Evolutionary conservation across 2,329 filamentous ascomycete genomes (phyloP).

Genomic region (Exophiala viscosa): DNA sequence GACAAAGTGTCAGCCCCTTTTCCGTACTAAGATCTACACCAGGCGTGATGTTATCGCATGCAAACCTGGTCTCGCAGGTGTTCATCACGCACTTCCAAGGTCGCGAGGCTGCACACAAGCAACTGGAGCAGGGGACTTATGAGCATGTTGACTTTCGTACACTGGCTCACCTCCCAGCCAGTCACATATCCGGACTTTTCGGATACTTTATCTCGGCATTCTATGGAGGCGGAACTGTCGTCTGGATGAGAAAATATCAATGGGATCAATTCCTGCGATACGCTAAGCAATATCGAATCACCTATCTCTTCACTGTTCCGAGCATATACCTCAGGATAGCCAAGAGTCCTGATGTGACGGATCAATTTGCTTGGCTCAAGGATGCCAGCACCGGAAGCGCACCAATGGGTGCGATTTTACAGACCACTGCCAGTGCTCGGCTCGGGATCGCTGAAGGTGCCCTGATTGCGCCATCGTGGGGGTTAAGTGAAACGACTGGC

Average conservation of each 20-base stretch:
- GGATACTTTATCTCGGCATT: slow-evolving; percentile 47
- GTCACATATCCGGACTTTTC: slow-evolving; percentile 48
- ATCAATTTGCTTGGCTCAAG: slow-evolving; percentile 53
- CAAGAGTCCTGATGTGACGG: slow-evolving; percentile 53
- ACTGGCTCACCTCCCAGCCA: slow-evolving; percentile 45
- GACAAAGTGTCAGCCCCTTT: slow-evolving; percentile 18
- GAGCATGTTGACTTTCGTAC: slow-evolving; percentile 35
- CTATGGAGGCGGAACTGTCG: slow-evolving; percentile 48
- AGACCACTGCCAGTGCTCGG: slow-evolving; percentile 50
- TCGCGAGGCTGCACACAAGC: slow-evolving; percentile 28
- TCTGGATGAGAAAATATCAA: slow-evolving; percentile 63
- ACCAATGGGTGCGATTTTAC: slow-evolving; percentile 54
- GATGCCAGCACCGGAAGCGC: slow-evolving; percentile 54
- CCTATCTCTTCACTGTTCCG: slow-evolving; percentile 57
- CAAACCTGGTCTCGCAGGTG: slow-evolving; percentile 31
- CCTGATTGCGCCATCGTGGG: slow-evolving; percentile 54
- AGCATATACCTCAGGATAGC: slow-evolving; percentile 59
- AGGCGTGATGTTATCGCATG: slow-evolving; percentile 42
- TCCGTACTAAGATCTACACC: not conserved
- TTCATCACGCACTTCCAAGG: slow-evolving; percentile 5
- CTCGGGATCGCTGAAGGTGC: slow-evolving; percentile 40
- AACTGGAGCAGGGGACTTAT: slow-evolving; percentile 30
- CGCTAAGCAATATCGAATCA: slow-evolving; percentile 50
- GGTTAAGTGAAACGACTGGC: slow-evolving; percentile 53
- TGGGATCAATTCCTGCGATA: slow-evolving; percentile 55